Evolutionary conservation across 2,329 filamentous ascomycete genomes (phyloP).

Genomic region (Domatiomyces catenatus): DNA sequence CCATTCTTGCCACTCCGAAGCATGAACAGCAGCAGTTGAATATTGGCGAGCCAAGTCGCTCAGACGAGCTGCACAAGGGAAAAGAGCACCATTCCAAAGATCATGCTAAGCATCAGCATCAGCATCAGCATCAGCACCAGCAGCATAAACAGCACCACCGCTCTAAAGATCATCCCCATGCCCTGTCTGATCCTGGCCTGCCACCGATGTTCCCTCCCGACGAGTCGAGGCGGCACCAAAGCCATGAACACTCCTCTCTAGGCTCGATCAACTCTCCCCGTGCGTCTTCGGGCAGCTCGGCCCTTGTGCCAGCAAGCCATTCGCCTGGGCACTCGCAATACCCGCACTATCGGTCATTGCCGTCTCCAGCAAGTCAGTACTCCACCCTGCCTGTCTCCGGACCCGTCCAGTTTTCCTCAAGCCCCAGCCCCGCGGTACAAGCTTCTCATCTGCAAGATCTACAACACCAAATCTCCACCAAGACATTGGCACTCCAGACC

Average conservation of each 20-base stretch:
- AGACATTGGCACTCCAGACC: constrained; percentile 37
- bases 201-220: constrained; percentile 9
- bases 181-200: constrained; percentile 19
- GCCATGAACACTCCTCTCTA: constrained; percentile 7
- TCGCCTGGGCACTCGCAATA: constrained; percentile 12
- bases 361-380: constrained; percentile 15
- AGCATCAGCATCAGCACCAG: constrained; percentile 2
- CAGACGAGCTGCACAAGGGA: constrained; percentile 3
- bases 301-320: constrained; percentile 6
- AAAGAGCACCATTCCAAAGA: constrained; percentile 7
- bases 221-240: constrained; percentile 7
- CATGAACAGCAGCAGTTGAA: constrained; percentile 5
- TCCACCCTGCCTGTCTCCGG: constrained; percentile 8
- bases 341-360: constrained; percentile 11
- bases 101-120: constrained; percentile 5
- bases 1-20: constrained; percentile 2
- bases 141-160: constrained; percentile 11
- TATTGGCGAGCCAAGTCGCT: constrained; percentile 5
- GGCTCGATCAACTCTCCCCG: constrained; percentile 9
- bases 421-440: constrained; percentile 20
- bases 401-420: constrained; percentile 6
- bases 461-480: constrained; percentile 40
- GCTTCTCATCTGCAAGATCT: constrained; percentile 32
- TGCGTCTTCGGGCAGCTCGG: constrained; percentile 9
- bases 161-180: constrained; percentile 17